A percentile compares a stretch with the other conserved stretches of the same genome.
These are phyloP conservation scores for Nigrospora osmanthi DNA, from an alignment of 2,329 filamentous ascomycete genomes.

Conservation along the genomic window DNA sequence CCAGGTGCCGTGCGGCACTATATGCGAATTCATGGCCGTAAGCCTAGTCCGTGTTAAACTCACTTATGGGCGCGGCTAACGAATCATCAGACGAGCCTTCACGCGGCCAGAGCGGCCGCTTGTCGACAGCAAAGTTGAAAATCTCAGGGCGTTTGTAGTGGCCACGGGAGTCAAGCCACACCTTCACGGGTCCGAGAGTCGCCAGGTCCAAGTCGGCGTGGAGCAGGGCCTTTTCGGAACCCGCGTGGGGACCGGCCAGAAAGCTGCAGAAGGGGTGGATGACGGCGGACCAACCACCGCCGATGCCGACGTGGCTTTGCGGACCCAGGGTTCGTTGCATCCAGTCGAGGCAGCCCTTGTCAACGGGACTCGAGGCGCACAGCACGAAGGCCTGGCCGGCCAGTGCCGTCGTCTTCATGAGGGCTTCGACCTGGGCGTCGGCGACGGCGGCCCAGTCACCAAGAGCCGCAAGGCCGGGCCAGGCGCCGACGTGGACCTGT, in stretches of 20 bases:
- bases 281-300: conserved; percentile 20
- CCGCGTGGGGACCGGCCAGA: conserved; percentile 17
- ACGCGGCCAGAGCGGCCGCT: background rate
- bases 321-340: conserved; percentile 19
- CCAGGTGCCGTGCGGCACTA: too few relatives aligned
- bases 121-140: conserved; percentile 10
- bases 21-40: too few relatives aligned
- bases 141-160: conserved; percentile 21
- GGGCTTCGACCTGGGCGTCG: too few relatives aligned
- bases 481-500: too few relatives aligned
- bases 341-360: conserved; percentile 30
- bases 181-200: conserved; percentile 17
- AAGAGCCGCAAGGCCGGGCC: too few relatives aligned
- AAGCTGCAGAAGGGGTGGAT: conserved; percentile 20
- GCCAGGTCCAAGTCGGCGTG: conserved; percentile 16
- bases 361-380: conserved; percentile 34
- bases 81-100: background rate
- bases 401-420: too few relatives aligned
- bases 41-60: too few relatives aligned
- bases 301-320: conserved; percentile 17
- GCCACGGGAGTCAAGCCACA: conserved; percentile 18
- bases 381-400: too few relatives aligned
- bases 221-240: conserved; percentile 7
- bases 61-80: too few relatives aligned
- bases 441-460: too few relatives aligned